A percentile compares a stretch with the other conserved stretches of the same genome.
Conservation (phyloP, 495 filamentous ascomycete species). For the Xylaria telfairii region DNA sequence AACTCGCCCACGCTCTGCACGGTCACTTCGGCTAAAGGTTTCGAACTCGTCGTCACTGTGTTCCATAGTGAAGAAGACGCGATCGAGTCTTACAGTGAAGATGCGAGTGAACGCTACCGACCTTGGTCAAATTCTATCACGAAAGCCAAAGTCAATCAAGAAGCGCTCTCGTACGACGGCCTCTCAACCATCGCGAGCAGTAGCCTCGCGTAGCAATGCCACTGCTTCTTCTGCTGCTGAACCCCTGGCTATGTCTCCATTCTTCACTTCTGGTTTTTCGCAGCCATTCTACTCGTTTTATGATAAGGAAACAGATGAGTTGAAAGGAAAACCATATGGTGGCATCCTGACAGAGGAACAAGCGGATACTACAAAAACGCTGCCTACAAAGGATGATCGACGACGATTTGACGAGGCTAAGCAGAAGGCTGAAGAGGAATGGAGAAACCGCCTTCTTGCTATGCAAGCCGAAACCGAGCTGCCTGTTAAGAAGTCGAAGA, state of each 20-base stretch:
- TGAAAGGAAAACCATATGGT: conserved; percentile 92
- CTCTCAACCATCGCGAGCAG: conserved; percentile 13
- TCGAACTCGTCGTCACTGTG: conserved; percentile 29
- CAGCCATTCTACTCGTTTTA: conserved; percentile 82
- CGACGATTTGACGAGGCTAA: conserved; percentile 86
- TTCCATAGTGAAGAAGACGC: conserved; percentile 47
- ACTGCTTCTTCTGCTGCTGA: conserved; percentile 38
- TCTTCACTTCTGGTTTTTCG: conserved; percentile 62
- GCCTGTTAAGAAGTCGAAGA: conserved; percentile 59
- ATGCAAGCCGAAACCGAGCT: conserved; percentile 54
- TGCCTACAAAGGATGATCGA: conserved; percentile 79
- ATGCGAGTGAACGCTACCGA: conserved; percentile 66
- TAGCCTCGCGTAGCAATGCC: conserved; percentile 32
- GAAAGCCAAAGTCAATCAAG: conserved; percentile 51
- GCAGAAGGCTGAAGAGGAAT: conserved; percentile 87
- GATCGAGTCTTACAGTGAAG: conserved; percentile 43
- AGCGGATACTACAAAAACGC: conserved; percentile 86
- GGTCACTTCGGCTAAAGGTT: conserved; percentile 50
- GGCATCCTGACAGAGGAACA: conserved; percentile 89
- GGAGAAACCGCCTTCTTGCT: conserved; percentile 65
- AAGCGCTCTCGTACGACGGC: conserved; percentile 44
- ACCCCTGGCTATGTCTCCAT: conserved; percentile 50
- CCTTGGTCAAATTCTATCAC: conserved; percentile 64
- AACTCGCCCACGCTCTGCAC: conserved; percentile 43
- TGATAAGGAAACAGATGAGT: conserved; percentile 86